A percentile compares a stretch with the other conserved stretches of the same genome.
These are phyloP conservation scores for Penicillium sp. DNA, from an alignment of 2,329 filamentous ascomycete genomes.

Conservation along the genomic window DNA sequence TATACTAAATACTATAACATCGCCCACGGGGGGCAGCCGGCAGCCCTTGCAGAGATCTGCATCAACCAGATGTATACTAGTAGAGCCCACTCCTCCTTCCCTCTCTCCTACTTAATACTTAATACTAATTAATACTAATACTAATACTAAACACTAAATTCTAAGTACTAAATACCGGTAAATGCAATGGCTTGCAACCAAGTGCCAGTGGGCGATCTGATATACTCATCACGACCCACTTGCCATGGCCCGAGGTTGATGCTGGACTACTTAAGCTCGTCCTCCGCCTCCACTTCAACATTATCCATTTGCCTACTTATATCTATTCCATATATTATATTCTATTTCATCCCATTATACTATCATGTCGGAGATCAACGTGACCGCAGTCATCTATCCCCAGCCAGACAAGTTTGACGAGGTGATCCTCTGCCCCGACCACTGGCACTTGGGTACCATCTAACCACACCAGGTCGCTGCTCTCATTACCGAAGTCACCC, in stretches of 20 bases:
- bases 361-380: constrained; percentile 36
- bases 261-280: constrained; percentile 2
- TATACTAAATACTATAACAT: too few relatives aligned
- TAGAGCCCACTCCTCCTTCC: too few relatives aligned
- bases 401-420: constrained; percentile 39
- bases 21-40: too few relatives aligned
- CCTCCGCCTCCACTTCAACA: not conserved
- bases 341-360: not conserved
- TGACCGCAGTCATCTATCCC: constrained; percentile 33
- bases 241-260: constrained; percentile 23
- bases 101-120: too few relatives aligned
- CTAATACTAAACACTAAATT: too few relatives aligned
- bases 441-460: not conserved
- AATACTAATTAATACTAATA: too few relatives aligned
- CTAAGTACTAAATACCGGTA: too few relatives aligned
- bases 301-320: not conserved
- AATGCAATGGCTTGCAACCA: not conserved
- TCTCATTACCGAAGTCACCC: constrained; percentile 29
- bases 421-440: constrained; percentile 24
- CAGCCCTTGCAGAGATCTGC: too few relatives aligned
- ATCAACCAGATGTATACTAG: too few relatives aligned
- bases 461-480: constrained; percentile 26
- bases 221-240: constrained; percentile 20
- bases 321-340: not conserved
- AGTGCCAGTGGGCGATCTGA: constrained; percentile 7